Base-by-base conservation (phyloP, 2,329 filamentous ascomycete genomes). In the Biscogniauxia marginata region DNA sequence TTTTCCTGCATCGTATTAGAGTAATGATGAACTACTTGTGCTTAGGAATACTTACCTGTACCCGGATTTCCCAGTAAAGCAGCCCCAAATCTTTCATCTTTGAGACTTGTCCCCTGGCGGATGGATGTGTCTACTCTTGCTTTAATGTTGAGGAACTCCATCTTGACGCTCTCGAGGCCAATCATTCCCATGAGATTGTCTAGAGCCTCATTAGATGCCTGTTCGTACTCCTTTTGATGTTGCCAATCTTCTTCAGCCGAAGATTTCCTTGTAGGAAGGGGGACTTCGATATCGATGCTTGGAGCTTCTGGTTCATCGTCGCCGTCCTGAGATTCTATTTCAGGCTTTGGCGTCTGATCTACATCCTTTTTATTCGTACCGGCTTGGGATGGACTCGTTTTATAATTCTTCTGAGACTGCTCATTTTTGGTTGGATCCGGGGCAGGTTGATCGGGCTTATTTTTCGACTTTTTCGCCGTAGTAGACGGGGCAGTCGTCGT, bases 1-100 rank as follows among this genome's bases (percentile, higher is more conserved):
- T 74, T 92, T 92, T 0, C 85, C 83, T 79, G 3, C 19, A 54
- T 3, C 24, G n/a, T 4, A 39, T 49, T 18, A 49, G 9, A 18
- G 16, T 48, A 3, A 8, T 11, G 18, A 18, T 20, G 5, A 9
- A n/a, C n/a, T 18, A 52, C 49, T 9, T 51, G 50, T 19, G 60
- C 54, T 20, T 4, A n/a, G 23, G 16, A 19, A 22, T 20, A 52
- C 66, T 64, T 73, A 79, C 83, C 84, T 56, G 84, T 87, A 3
- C 85, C 84, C 2, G 85, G 84, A 64, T 87, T 88, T 0, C 85
- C 85, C 0, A 87, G 69, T 2, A 88, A 68, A 0, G 78, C 75
- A 0, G 77, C 71, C 5, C 83, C 79, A 39, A 84, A 78, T 8
- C 85, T 71, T 58, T 87, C 82, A 3, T 72, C 70, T 25, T 71